Conservation (phyloP, 192 early-diverging fungal species). For the Fimicolochytrium jonesii region DNA sequence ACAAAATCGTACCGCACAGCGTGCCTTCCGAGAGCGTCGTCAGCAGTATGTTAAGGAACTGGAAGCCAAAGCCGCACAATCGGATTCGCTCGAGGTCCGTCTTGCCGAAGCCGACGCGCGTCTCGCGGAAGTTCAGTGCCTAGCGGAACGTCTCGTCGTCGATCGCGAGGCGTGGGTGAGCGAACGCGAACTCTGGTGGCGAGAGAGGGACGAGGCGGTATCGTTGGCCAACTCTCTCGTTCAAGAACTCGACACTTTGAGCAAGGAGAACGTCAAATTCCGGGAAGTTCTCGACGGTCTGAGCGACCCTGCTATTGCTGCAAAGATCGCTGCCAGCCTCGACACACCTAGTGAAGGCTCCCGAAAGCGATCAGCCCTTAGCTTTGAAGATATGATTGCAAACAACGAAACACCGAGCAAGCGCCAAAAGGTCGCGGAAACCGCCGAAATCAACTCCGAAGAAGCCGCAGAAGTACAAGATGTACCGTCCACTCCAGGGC, state of each 20-base stretch:
- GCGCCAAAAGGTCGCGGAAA: no score
- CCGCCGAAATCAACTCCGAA: no score
- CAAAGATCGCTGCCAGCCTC: no score
- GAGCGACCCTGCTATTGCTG: neutral
- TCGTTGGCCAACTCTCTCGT: conserved; percentile 10
- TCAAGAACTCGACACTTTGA: conserved; percentile 6
- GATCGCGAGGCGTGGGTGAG: conserved; percentile 25
- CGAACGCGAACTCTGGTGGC: conserved; percentile 22
- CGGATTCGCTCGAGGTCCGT: conserved; percentile 7
- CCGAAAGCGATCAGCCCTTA: no score
- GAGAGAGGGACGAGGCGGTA: conserved; percentile 23
- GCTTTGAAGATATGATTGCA: no score
- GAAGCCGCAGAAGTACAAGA: no score
- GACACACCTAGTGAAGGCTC: no score
- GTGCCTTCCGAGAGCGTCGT: conserved; percentile 84
- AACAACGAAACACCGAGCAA: no score
- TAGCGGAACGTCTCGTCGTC: conserved; percentile 10
- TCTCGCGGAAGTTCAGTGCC: conserved; percentile 10
- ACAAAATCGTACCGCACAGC: conserved; percentile 87
- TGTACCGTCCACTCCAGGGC: no score
- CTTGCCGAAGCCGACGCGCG: conserved; percentile 8
- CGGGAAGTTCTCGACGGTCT: conserved; percentile 4
- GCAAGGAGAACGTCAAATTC: conserved; percentile 15
- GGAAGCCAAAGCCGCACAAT: conserved; percentile 55
- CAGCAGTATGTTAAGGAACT: conserved; percentile 77